Evolutionary conservation across 208 protist species (phyloP), one percentile per base, ranked within the genome.

Genomic region (Crithidia mellificae): DNA sequence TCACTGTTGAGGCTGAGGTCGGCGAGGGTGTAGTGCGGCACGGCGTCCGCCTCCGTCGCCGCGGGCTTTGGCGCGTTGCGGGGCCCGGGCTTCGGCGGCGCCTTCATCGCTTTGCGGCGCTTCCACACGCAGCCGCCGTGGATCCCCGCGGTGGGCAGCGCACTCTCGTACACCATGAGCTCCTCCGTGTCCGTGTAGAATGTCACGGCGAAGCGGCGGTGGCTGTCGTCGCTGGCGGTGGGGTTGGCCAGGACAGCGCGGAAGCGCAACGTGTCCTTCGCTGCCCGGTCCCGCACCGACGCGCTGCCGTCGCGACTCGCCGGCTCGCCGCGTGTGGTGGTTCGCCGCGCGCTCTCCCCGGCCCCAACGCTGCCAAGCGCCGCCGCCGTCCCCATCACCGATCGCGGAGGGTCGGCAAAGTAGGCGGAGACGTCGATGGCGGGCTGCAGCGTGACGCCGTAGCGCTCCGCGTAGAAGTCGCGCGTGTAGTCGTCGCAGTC

Each of bases 401-500:
- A 68, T 62, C 63, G 61, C 78, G 19, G 64, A 14, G 14, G 47
- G 39, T 68, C 66, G 27, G 63, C 25, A 11, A 86, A 73, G 50
- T 68, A 72, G 46, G 74, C 58, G 32, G 87, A 83, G n/a, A 83
- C 68, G 70, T 93, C 82, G 17, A 87, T 52, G 4, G 87, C 75
- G 20, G 73, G 81, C 3, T 46, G 63, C 24, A 94, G 67, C 29
- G 69, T 56, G 20, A 83, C 58, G 34, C 91, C 80, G 62, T 91
- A 80, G 53, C 80, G 80, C 30, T 90, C 67, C 39, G 51, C 6
- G 70, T 94, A 98, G 67, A 92, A 98, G 24, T 94, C 72, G 19
- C 87, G 79, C 20, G 97, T 99, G 74, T 89, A 98, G 39, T 81
- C 81, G 80, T 99, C 97, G 77, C 92, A 98, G 73, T 97, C 95